Evolutionary conservation across 78 protist species (phyloP), one percentile per base, ranked within the genome.

Genomic region (Creolimax fragrantissima): DNA sequence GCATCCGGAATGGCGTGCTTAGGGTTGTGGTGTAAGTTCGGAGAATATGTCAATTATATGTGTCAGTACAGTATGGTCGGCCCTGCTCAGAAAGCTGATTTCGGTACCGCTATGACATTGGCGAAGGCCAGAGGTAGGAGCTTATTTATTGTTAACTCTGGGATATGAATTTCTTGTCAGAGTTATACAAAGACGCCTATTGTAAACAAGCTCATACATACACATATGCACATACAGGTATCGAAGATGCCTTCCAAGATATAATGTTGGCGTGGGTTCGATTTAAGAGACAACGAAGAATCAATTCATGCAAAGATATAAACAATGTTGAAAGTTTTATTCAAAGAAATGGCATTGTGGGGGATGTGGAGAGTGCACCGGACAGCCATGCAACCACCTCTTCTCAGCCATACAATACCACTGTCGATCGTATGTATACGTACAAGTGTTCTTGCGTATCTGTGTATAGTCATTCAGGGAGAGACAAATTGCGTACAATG

Each of bases 21-120:
- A 41, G 7, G 42, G 6, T 41, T 83, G 2, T 83, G 86, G 86
- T 83, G 86, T 1, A 83, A 83, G 86, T 83, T 83, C 35, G 86
- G 86, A 24, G 86, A 83, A 41, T 83, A 83, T 11, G 86, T 83
- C 42, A 83, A 83, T 41, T 83, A 83, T 41, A 83, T 83, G 86
- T 83, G 86, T 41, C 86, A 83, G 86, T 83, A 83, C 86, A 83
- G 86, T 41, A 83, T 83, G 86, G 86, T 83, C 7, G 86, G 86
- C 86, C 86, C 86, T 35, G 7, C 86, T 35, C 74, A 58, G 74
- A 58, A 58, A 24, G 74, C 74, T 24, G 74, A 58, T 1, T 58
- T 58, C 1, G 74, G 74, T 24, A 17, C 11, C 11, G 74, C 74
- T 32, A 58, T 58, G 74, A 32, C 0, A 32, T 24, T 58, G 24